Evolutionary conservation across 306 rosid genomes (phyloP).

Genomic region (Malus orientalis): DNA sequence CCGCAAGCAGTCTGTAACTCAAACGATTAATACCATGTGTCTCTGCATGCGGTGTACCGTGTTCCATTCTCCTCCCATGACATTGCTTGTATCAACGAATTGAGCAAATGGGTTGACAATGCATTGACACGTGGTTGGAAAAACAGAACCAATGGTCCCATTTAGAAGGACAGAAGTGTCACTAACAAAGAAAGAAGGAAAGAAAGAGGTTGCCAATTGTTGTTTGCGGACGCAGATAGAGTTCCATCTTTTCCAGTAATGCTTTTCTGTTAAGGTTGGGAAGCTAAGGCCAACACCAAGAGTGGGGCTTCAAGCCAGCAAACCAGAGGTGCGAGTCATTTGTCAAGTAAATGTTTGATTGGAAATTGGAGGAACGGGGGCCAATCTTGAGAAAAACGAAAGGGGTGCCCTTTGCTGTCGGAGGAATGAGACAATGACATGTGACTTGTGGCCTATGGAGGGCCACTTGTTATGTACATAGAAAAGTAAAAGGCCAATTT

Average conservation of each 20-base stretch:
- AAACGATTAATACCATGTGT: no score
- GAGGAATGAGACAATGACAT: conserved; percentile 35
- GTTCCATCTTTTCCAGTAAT: conserved; percentile 19
- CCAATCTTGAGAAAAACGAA: conserved; percentile 12
- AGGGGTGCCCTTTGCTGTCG: conserved; percentile 18
- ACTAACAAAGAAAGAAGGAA: conserved; percentile 1
- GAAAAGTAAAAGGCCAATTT: conserved; percentile 16
- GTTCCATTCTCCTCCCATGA: not conserved
- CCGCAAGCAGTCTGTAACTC: not conserved
- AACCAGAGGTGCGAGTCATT: not conserved
- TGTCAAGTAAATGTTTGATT: conserved; percentile 29
- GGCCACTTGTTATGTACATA: conserved; percentile 18
- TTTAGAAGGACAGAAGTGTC: conserved; percentile 10
- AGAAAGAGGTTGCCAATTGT: conserved; percentile 12
- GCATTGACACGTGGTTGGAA: not conserved
- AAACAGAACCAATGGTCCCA: not conserved
- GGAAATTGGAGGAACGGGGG: conserved; percentile 14
- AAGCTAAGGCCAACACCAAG: conserved; percentile 8
- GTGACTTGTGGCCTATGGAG: conserved; percentile 18
- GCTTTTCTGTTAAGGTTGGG: conserved; percentile 7
- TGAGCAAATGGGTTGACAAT: not conserved
- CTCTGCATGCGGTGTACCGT: not conserved
- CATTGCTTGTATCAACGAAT: no score
- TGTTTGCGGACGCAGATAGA: conserved; percentile 15
- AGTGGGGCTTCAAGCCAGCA: conserved; percentile 16